Evolutionary conservation across 2,329 filamentous ascomycete species (phyloP).

Genomic region (Thielaviopsis populi): DNA sequence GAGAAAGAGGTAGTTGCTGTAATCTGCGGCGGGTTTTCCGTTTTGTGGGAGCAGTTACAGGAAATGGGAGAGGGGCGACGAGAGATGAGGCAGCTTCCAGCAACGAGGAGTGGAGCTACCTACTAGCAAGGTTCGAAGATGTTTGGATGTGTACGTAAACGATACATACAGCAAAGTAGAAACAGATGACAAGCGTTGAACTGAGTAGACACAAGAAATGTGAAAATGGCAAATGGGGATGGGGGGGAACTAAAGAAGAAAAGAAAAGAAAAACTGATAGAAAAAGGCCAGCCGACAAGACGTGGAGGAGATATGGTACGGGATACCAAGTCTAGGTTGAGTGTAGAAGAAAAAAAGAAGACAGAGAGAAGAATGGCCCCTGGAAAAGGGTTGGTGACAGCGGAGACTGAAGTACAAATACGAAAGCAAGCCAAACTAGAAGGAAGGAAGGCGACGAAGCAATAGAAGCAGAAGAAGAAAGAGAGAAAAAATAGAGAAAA

Average conservation of each 20-base stretch:
- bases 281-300: slow-evolving; percentile 2
- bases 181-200: neutral
- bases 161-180: neutral
- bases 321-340: neutral
- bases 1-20: neutral
- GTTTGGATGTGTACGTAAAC: neutral
- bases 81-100: neutral
- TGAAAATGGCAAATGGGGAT: neutral
- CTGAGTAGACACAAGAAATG: neutral
- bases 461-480: neutral
- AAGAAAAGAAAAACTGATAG: neutral
- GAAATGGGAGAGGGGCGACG: neutral
- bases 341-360: neutral
- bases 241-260: neutral
- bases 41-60: neutral
- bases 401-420: slow-evolving; percentile 14
- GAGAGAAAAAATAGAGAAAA: neutral
- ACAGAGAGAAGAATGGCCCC: slow-evolving; percentile 7
- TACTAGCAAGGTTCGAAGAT: neutral
- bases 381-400: slow-evolving; percentile 8
- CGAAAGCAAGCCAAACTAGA: neutral
- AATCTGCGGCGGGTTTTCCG: neutral
- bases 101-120: neutral
- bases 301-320: neutral
- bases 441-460: neutral